These are phyloP conservation scores for Phialemonium atrogriseum DNA, from an alignment of 2,329 filamentous ascomycete genomes.

Conservation along the genomic window DNA sequence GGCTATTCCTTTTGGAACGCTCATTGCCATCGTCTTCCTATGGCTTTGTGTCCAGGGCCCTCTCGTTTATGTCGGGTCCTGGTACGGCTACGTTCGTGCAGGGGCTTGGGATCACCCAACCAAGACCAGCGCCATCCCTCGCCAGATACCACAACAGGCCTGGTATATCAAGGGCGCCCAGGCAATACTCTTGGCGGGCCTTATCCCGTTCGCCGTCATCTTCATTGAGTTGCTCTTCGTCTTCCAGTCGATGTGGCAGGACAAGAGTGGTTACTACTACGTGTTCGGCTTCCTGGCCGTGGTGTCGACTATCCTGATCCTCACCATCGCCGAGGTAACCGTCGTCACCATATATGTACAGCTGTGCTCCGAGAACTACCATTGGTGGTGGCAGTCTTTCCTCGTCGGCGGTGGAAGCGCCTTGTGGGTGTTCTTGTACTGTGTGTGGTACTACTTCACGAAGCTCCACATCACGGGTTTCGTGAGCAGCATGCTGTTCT, in stretches of 20 bases:
- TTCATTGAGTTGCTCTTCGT: constrained; percentile 84
- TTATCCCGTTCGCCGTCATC: constrained; percentile 79
- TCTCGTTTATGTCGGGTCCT: constrained; percentile 72
- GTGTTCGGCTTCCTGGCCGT: constrained; percentile 79
- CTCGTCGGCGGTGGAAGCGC: constrained; percentile 67
- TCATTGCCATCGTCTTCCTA: constrained; percentile 62
- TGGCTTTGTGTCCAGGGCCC: constrained; percentile 85
- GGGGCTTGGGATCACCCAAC: constrained; percentile 74
- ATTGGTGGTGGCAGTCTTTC: constrained; percentile 93
- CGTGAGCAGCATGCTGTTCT: constrained; percentile 73
- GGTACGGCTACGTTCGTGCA: constrained; percentile 62
- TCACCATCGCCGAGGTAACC: constrained; percentile 76
- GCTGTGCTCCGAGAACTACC: constrained; percentile 77
- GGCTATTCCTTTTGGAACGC: constrained; percentile 73
- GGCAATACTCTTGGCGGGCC: constrained; percentile 61
- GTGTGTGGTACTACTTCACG: constrained; percentile 73
- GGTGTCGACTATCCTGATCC: constrained; percentile 61
- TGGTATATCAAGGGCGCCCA: constrained; percentile 65
- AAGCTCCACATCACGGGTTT: constrained; percentile 77
- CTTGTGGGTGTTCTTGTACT: constrained; percentile 77
- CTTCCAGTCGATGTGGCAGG: constrained; percentile 81
- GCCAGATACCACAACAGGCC: constrained; percentile 64
- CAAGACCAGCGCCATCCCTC: constrained; percentile 61
- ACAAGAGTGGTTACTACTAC: constrained; percentile 89
- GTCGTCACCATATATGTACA: constrained; percentile 77